Base-by-base conservation (phyloP, 257 asterid species). In the Agastache rugosa region DNA sequence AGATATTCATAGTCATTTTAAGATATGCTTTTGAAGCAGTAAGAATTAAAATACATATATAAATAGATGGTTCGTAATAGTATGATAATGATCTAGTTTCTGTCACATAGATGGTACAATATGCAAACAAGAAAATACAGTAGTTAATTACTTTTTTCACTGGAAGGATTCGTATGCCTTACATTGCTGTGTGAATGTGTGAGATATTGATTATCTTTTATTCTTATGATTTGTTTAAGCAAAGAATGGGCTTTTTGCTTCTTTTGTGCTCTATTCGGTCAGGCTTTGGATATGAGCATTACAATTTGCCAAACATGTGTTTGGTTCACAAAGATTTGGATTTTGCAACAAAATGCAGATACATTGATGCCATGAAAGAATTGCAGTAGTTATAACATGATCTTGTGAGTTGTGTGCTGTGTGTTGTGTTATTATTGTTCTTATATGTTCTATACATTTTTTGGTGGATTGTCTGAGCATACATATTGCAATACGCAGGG, bases 401-500 rank as follows among this genome's bases (percentile, higher is more conserved):
- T 31, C 34, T 45, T 31, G 54, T 12, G 6, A 37, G 15, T 37
- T 51, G 6, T 19, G 12, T 63, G 10, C 27, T 41, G 9, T 31
- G 44, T 39, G 44, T 39, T 37, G 42, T 66, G 17, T 16, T n/a
- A 29, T 35, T 20, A 23, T 60, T 11, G n/a, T 54, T 19, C 7
- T 35, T 17, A 11, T 19, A 19, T 42, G 45, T 42, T 4, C 20
- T 54, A 39, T 5, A 67, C 37, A 3, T 5, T 51, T 8, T 59
- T 16, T 54, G 31, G 14, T 69, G 22, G 56, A 59, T 45, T 69
- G 67, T 60, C 68, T 63, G 60, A 68, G 53, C 58, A 31, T 55
- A 29, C 11, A 55, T 39, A 55, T 69, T 66, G 63, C n/a, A 59
- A 44, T 60, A 56, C 75, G 42, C 78, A 87, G 90, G 90, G 66